Evolutionary conservation across 257 asterid genomes (phyloP).

Genomic region (Cynanchum wilfordii): DNA sequence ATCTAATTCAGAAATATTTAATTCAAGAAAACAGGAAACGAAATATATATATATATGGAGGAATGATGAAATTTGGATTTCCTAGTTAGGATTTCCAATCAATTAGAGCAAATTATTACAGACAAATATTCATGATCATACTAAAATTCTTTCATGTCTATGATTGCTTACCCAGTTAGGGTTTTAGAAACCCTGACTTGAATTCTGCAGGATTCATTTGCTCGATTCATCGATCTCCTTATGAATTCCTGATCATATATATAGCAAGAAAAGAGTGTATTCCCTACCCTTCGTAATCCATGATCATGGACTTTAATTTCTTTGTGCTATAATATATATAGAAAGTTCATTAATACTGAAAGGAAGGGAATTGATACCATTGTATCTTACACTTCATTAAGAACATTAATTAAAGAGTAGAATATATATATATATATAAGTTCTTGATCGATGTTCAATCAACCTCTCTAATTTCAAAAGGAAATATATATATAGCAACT

Average conservation of each 20-base stretch:
- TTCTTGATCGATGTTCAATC: not conserved
- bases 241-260: not conserved
- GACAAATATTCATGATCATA: not conserved
- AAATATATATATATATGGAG: not conserved
- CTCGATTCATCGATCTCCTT: not conserved
- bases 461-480: not conserved
- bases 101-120: not conserved
- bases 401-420: not conserved
- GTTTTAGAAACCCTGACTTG: constrained; percentile 8
- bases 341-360: not conserved
- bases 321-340: not conserved
- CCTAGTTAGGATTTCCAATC: not conserved
- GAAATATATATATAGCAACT: constrained; percentile 2
- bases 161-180: not conserved
- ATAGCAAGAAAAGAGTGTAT: not conserved
- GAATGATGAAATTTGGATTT: not conserved
- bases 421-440: not conserved
- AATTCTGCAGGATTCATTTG: not conserved
- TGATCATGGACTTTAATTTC: not conserved
- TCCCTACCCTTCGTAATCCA: not conserved
- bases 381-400: not conserved
- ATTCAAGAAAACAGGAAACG: constrained; percentile 10
- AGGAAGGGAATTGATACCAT: not conserved
- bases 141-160: not conserved
- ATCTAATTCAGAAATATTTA: constrained; percentile 20